Conservation (phyloP, 2,329 filamentous ascomycete genomes). For the Epicoccum sorghinum region DNA sequence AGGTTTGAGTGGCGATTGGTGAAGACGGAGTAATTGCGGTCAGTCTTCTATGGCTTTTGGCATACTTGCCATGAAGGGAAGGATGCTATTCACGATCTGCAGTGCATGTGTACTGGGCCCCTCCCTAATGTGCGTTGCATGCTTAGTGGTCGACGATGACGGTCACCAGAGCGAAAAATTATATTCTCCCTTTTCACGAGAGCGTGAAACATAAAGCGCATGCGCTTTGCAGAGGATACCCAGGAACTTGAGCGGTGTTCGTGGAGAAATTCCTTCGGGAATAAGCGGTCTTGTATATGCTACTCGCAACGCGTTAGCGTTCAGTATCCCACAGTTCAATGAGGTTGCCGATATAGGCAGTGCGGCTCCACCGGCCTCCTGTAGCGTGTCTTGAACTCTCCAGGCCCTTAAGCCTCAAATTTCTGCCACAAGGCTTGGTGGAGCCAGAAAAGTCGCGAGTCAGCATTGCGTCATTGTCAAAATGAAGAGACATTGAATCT, state of each 20-base stretch:
- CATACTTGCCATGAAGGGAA: slow-evolving; percentile 18
- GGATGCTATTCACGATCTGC: slow-evolving; percentile 7
- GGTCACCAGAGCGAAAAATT: no score
- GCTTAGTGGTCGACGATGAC: no score
- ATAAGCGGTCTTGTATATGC: slow-evolving; percentile 10
- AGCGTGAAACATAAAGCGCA: no score
- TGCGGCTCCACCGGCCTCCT: slow-evolving; percentile 8
- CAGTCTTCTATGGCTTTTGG: slow-evolving; percentile 18
- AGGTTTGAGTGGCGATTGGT: slow-evolving; percentile 10
- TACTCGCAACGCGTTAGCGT: slow-evolving; percentile 19
- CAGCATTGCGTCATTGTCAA: background rate
- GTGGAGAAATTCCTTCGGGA: slow-evolving; percentile 2
- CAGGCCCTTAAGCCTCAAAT: background rate
- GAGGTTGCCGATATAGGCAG: slow-evolving; percentile 16
- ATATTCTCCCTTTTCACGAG: no score
- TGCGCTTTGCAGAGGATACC: no score
- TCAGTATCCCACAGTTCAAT: slow-evolving; percentile 13
- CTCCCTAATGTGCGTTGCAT: background rate
- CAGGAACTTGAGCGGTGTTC: background rate
- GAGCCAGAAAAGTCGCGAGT: no score
- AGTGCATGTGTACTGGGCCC: background rate
- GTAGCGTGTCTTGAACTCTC: slow-evolving; percentile 2
- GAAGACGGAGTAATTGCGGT: slow-evolving; percentile 16
- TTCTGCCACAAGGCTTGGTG: background rate
- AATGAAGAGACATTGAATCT: background rate